These are phyloP conservation scores for Aspergillus incahuasiensis DNA, from an alignment of 495 filamentous ascomycete genomes.

Conservation along the genomic window DNA sequence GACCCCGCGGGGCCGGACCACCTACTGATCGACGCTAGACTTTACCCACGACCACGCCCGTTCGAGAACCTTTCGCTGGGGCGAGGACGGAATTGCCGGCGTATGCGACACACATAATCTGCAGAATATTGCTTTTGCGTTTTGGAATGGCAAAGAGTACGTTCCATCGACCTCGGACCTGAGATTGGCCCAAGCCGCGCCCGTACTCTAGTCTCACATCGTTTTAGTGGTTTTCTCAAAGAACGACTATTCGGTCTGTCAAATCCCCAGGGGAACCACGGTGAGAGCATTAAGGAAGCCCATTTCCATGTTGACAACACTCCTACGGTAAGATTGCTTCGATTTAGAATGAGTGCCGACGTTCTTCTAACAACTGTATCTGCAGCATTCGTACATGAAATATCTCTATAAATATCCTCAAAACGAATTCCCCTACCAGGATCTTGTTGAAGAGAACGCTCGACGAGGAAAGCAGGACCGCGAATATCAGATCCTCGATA, in stretches of 20 bases:
- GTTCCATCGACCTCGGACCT: conserved; percentile 23
- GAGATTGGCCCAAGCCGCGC: background rate
- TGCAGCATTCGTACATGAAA: conserved; percentile 96
- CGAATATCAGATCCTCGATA: conserved; percentile 91
- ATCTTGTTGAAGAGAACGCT: conserved; percentile 78
- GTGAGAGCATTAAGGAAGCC: conserved; percentile 91
- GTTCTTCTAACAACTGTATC: conserved; percentile 8
- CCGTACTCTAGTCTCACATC: conserved; percentile 6
- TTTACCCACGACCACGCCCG: conserved; percentile 90
- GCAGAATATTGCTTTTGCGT: conserved; percentile 90
- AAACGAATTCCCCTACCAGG: conserved; percentile 82
- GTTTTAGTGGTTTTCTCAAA: conserved; percentile 75
- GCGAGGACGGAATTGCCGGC: conserved; percentile 94
- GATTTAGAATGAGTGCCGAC: background rate
- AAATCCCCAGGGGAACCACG: conserved; percentile 94
- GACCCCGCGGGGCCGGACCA: background rate
- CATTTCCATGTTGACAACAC: conserved; percentile 97
- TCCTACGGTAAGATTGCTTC: conserved; percentile 45
- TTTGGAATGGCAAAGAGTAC: conserved; percentile 97
- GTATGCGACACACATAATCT: conserved; percentile 87
- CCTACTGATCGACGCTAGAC: conserved; percentile 46
- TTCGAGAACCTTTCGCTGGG: conserved; percentile 86
- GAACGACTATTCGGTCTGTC: conserved; percentile 91
- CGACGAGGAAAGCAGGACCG: conserved; percentile 65
- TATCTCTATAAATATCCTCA: conserved; percentile 97